These are phyloP conservation scores for Diplotaxis tenuifolia DNA, from an alignment of 345 rosid genomes.

Conservation along the genomic window DNA sequence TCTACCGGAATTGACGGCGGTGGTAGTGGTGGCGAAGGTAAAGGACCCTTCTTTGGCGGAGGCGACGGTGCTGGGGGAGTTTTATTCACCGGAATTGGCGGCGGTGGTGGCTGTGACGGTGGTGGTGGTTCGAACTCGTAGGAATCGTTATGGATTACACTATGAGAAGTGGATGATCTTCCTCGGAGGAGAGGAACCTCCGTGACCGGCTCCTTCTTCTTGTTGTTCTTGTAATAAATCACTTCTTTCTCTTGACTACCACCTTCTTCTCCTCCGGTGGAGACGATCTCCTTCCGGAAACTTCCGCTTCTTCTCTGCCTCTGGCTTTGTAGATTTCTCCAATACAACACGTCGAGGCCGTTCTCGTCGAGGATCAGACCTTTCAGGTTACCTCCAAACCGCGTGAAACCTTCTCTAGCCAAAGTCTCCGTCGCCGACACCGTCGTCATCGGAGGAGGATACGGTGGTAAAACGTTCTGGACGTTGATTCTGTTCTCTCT, in stretches of 20 bases:
- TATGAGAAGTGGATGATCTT: conserved; percentile 55
- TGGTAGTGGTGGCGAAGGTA: conserved; percentile 43
- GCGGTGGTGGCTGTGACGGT: conserved; percentile 25
- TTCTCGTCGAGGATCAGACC: conserved; percentile 69
- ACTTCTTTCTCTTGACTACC: conserved; percentile 33
- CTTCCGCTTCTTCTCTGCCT: conserved; percentile 31
- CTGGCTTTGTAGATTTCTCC: conserved; percentile 54
- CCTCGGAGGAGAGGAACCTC: conserved; percentile 69
- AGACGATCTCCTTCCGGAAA: conserved; percentile 27
- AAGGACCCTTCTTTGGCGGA: conserved; percentile 25
- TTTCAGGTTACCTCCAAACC: conserved; percentile 45
- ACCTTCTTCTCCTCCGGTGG: conserved; percentile 19
- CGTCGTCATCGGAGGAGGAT: conserved; percentile 19
- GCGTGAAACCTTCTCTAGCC: conserved; percentile 35
- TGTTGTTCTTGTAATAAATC: conserved; percentile 26
- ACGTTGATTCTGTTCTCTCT: conserved; percentile 33
- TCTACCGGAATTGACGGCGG: conserved; percentile 54
- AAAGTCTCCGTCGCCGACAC: background rate
- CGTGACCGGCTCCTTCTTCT: conserved; percentile 37
- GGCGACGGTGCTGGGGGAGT: conserved; percentile 29
- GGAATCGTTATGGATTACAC: conserved; percentile 22
- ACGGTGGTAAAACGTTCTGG: background rate
- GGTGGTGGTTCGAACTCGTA: conserved; percentile 24
- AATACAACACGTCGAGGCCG: conserved; percentile 75
- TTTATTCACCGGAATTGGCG: conserved; percentile 30